phyloP scores from a whole-genome alignment of 1,284 basidiomycete genomes.

The Ustilago nuda region DNA sequence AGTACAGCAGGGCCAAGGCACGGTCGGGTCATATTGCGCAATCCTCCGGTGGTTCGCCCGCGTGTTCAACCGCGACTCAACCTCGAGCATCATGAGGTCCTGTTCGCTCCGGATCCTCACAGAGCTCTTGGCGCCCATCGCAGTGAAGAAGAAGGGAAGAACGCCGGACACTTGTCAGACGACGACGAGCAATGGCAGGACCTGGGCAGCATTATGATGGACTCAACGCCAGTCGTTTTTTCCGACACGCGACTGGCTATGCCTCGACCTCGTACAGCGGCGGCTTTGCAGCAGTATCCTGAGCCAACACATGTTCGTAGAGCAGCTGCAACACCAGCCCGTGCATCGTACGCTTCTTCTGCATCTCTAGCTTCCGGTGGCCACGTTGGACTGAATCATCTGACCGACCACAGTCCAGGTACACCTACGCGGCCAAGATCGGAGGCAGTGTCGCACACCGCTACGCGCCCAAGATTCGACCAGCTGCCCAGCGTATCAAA shows the following conservation, averaged over 20 bases:
- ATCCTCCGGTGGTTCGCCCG: constrained; percentile 44
- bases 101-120: constrained; percentile 40
- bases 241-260: constrained; percentile 26
- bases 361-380: constrained; percentile 11
- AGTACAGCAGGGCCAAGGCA: constrained; percentile 4
- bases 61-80: constrained; percentile 39
- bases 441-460: neutral
- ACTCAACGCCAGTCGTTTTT: constrained; percentile 8
- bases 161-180: constrained; percentile 8
- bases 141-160: neutral
- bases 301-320: neutral
- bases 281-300: neutral
- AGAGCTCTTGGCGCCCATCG: neutral
- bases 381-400: neutral
- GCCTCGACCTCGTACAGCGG: constrained; percentile 9
- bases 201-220: constrained; percentile 15
- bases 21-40: constrained; percentile 13
- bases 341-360: constrained; percentile 5
- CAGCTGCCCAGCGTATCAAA: neutral
- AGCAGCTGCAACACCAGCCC: constrained; percentile 7
- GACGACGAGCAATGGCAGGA: constrained; percentile 28
- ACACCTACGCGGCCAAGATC: constrained; percentile 21
- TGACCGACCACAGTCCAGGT: constrained; percentile 20
- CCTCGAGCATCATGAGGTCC: constrained; percentile 42
- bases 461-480: neutral